These are phyloP conservation scores for Hymenoscyphus fraxineus DNA, from an alignment of 2,329 filamentous ascomycete genomes.

Conservation along the genomic window DNA sequence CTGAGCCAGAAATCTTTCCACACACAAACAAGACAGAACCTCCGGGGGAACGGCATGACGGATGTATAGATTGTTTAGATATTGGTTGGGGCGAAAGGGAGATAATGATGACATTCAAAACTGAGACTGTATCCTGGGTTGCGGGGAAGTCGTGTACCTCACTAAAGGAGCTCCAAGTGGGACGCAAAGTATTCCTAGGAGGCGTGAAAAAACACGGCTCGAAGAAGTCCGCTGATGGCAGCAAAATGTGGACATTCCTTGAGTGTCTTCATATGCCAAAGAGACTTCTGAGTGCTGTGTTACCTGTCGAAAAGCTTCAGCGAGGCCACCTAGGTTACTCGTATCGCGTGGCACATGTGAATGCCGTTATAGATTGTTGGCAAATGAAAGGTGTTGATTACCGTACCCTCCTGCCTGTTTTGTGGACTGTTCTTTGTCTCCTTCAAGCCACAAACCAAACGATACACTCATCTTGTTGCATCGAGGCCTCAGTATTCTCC, in stretches of 20 bases:
- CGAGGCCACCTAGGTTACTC: slow-evolving; percentile 2
- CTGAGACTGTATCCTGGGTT: neutral
- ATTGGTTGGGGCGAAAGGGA: slow-evolving; percentile 8
- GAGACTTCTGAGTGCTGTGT: neutral
- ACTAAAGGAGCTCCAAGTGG: neutral
- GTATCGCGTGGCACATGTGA: neutral
- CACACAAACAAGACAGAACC: slow-evolving; percentile 1
- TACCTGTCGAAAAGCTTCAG: neutral
- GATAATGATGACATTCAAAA: neutral
- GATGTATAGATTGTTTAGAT: slow-evolving; percentile 12
- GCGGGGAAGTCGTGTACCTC: neutral
- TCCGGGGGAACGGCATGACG: slow-evolving; percentile 15
- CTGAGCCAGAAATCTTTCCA: neutral
- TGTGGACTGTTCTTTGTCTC: neutral
- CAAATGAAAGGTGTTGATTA: neutral
- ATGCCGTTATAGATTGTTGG: neutral
- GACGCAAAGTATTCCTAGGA: neutral
- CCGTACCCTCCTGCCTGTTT: neutral
- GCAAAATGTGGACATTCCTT: neutral
- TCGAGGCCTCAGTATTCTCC: neutral
- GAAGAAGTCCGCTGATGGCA: neutral
- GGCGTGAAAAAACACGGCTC: neutral
- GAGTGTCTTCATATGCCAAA: neutral
- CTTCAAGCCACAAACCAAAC: neutral
- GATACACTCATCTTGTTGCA: neutral